Evolutionary conservation across 225 moss, liverwort and hornwort species (phyloP), one percentile per base, ranked within the genome.

Genomic region (Marchantia paleacea): DNA sequence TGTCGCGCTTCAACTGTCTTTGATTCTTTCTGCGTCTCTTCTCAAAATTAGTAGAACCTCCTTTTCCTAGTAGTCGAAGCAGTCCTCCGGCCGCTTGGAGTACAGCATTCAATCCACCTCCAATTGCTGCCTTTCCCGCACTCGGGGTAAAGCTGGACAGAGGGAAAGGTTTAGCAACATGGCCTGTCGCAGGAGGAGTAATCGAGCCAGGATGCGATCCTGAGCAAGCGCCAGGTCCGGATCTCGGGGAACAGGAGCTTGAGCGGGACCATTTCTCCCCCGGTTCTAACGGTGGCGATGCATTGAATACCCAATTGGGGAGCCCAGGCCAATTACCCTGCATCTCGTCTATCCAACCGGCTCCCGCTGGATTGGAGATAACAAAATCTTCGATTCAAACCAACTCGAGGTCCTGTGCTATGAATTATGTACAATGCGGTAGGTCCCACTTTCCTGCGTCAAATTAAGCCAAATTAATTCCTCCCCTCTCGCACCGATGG

Each of bases 61-160:
- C 81, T 77, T 79, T 76, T 19, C 85, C 85, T 72, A 88, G 48
- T 20, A 88, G 71, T 47, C 85, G 82, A 22, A 88, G 81, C 65
- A 85, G 83, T 30, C 85, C 83, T 65, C 83, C 88, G 13, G 85
- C 85, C 6, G 88, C 85, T 79, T 88, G 88, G 28, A 88, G 76
- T 20, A 88, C 83, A n/a, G 85, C 85, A 20, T 80, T 80, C 70
- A 88, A 79, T 61, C 88, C 88, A 52, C 85, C 88, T 71, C 81
- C 88, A 22, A 87, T 80, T 7, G 84, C 87, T 53, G 87, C 87
- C 78, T 84, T 87, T 10, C 84, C 87, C 0, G 82, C 84, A 73
- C 77, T 80, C 47, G 87, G 82, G 73, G 54, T 79, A 60, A 87
- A 82, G 80, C 51, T 52, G 60, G 82, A 80, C 60, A 73, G 75